Conservation (phyloP, 1,139 yeast genomes). For the Schizosaccharomyces versatilis region DNA sequence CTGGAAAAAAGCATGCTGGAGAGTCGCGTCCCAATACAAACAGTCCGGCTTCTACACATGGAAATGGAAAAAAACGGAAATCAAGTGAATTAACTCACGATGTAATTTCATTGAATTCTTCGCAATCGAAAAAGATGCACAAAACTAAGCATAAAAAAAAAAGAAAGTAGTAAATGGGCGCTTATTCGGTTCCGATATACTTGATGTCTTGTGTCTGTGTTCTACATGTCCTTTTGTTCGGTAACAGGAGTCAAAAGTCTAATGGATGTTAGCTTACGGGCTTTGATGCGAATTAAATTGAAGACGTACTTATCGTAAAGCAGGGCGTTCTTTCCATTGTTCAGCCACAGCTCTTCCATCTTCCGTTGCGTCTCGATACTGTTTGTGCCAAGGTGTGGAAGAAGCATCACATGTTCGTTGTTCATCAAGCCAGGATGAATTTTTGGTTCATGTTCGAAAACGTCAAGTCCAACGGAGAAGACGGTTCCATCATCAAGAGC, state of each 20-base stretch:
- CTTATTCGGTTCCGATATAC: not conserved
- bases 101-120: not conserved
- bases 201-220: not conserved
- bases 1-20: not conserved
- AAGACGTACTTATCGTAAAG: not conserved
- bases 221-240: not conserved
- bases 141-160: not conserved
- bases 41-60: not conserved
- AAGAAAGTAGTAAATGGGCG: not conserved
- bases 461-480: slow-evolving; percentile 54
- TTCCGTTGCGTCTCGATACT: slow-evolving; percentile 32
- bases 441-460: slow-evolving; percentile 54
- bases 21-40: not conserved
- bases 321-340: slow-evolving; percentile 17
- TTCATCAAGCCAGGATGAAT: slow-evolving; percentile 20
- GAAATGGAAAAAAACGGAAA: not conserved
- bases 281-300: not conserved
- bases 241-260: not conserved
- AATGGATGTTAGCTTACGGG: not conserved
- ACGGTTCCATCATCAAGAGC: slow-evolving; percentile 44
- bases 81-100: not conserved
- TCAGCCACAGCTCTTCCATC: slow-evolving; percentile 35
- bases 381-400: slow-evolving; percentile 67
- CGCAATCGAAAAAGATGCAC: not conserved
- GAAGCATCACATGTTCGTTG: slow-evolving; percentile 28